Evolutionary conservation across 2,329 filamentous ascomycete species (phyloP), one percentile per base, ranked within the genome.

Genomic region (Magnaporthales sp.): DNA sequence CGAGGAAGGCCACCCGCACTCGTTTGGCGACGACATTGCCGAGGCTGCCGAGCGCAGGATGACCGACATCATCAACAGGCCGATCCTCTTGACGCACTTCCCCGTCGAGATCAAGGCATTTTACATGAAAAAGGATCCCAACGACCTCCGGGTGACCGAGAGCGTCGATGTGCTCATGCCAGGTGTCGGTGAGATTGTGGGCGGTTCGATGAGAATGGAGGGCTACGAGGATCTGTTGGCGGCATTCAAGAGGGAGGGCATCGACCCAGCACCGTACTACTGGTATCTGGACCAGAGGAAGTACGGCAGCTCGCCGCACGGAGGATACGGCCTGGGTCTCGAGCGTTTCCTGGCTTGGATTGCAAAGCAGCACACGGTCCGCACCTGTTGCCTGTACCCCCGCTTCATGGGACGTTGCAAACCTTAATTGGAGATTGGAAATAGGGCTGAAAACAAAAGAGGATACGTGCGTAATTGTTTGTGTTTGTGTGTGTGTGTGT

Each of bases 251-350:
- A 87, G 90, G 69, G 91, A 97, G 79, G 90, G 89, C 56, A 96
- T 98, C 77, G 88, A 91, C 73, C 87, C 93, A 24, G 86, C 86
- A 72, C 89, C 90, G 62, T 98, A 98, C 81, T 98, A 96, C 84
- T 99, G 95, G 95, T 99, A 98, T 82, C 96, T 93, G 32, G 95
- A 97, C 80, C 93, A 97, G 86, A 85, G 93, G 76, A 96, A 95
- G 91, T 97, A 98, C 75, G 95, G 95, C 67, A 93, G 70, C 4
- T 71, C 69, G 30, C 71, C 63, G 24, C 71, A 72, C 67, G 71
- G 71, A 56, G 71, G 71, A 27, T 72, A 71, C 66, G 71, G 71
- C 66, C 84, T 99, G 63, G 95, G 95, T 72, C 84, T 97, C 65
- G 94, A 98, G 83, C 88, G 94, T 62, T 88, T 89, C 77, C 77